A percentile compares a stretch with the other conserved stretches of the same genome.
Conservation (phyloP, 495 filamentous ascomycete genomes). For the Penicillium herquei region DNA sequence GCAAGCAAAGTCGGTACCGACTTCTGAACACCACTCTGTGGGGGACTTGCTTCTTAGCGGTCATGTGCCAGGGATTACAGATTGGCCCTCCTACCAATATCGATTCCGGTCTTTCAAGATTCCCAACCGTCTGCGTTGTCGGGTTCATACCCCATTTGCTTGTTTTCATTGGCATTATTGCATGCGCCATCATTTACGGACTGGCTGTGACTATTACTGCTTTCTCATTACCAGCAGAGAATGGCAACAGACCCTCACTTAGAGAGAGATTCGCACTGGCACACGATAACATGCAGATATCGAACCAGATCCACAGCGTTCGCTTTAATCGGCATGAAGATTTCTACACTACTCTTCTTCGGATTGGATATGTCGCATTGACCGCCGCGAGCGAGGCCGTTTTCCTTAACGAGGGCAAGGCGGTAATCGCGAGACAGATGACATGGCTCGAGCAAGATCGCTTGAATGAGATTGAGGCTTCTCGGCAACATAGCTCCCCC, state of each 20-base stretch:
- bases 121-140: constrained; percentile 91
- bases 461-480: constrained; percentile 56
- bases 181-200: constrained; percentile 72
- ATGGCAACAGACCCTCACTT: constrained; percentile 36
- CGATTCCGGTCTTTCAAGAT: constrained; percentile 60
- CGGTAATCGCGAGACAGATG: constrained; percentile 69
- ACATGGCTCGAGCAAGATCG: constrained; percentile 94
- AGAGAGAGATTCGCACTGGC: constrained; percentile 59
- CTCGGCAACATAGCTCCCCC: constrained; percentile 26
- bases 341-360: constrained; percentile 87
- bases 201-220: constrained; percentile 75
- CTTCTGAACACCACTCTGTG: constrained; percentile 84
- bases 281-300: constrained; percentile 88
- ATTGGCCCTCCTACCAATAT: constrained; percentile 50
- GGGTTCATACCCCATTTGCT: constrained; percentile 92
- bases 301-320: constrained; percentile 75
- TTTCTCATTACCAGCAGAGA: constrained; percentile 57
- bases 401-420: constrained; percentile 84
- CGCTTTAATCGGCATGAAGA: constrained; percentile 82
- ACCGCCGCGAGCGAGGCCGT: constrained; percentile 94
- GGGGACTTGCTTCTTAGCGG: constrained; percentile 82
- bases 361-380: constrained; percentile 79
- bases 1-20: constrained; percentile 72
- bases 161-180: constrained; percentile 71
- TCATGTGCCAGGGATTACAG: constrained; percentile 69